phyloP scores from a whole-genome alignment of 768 basidiomycete species.

The Termitomyces eurrhizus region DNA sequence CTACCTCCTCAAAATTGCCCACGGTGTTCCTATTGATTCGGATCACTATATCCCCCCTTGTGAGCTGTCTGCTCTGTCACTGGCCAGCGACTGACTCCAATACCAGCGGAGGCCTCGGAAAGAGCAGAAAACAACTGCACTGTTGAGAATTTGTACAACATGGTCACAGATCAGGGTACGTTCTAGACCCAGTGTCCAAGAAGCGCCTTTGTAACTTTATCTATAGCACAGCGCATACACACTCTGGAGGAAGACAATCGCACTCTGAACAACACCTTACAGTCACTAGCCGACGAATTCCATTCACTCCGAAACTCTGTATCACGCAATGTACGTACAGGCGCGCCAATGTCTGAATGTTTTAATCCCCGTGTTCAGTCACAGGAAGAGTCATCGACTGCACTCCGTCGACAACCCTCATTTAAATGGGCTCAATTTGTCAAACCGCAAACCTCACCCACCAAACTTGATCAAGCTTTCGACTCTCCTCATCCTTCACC shows the following conservation, averaged over 20 bases:
- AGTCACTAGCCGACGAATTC: slow-evolving; percentile 66
- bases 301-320: slow-evolving; percentile 35
- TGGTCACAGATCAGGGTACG: slow-evolving; percentile 75
- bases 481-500: slow-evolving; percentile 83
- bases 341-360: slow-evolving; percentile 1
- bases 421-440: slow-evolving; percentile 88
- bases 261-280: slow-evolving; percentile 58
- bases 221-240: slow-evolving; percentile 62
- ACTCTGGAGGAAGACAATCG: slow-evolving; percentile 77
- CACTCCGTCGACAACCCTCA: slow-evolving; percentile 69
- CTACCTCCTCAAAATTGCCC: slow-evolving; percentile 82
- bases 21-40: slow-evolving; percentile 78
- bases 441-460: slow-evolving; percentile 76
- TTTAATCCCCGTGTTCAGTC: slow-evolving; percentile 9
- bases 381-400: slow-evolving; percentile 31
- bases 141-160: slow-evolving; percentile 60
- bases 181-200: slow-evolving; percentile 1
- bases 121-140: slow-evolving; percentile 44
- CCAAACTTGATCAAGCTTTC: slow-evolving; percentile 52
- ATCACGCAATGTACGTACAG: slow-evolving; percentile 35
- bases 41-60: slow-evolving; percentile 89
- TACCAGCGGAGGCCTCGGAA: slow-evolving; percentile 56
- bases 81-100: slow-evolving; percentile 6
- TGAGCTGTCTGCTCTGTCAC: slow-evolving; percentile 34
- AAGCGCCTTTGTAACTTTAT: slow-evolving; percentile 1